phyloP scores from a whole-genome alignment of 2,329 filamentous ascomycete genomes.

The Purpureocillium lavendulum region DNA sequence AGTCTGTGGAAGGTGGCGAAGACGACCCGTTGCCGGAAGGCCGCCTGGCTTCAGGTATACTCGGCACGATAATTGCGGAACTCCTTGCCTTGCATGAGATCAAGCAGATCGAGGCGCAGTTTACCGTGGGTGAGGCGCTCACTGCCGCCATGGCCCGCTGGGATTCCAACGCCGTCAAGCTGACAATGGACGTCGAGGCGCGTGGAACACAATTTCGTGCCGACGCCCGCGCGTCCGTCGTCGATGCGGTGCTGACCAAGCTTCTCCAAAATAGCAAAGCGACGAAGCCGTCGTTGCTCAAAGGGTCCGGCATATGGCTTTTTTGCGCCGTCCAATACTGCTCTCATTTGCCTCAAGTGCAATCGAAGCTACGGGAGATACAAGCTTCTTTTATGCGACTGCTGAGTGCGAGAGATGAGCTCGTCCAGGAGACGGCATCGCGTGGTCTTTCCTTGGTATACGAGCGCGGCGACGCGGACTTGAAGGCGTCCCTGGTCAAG shows the following conservation, averaged over 20 bases:
- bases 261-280: conserved; percentile 70
- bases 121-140: conserved; percentile 82
- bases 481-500: conserved; percentile 76
- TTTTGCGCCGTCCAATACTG: conserved; percentile 88
- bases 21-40: conserved; percentile 11
- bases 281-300: conserved; percentile 81
- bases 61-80: conserved; percentile 53
- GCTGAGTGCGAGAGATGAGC: conserved; percentile 79
- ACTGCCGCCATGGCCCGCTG: conserved; percentile 71
- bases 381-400: conserved; percentile 85
- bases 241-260: conserved; percentile 57
- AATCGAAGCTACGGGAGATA: conserved; percentile 64
- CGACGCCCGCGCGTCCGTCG: conserved; percentile 29
- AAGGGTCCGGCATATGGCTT: conserved; percentile 92
- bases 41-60: conserved; percentile 21
- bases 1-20: conserved; percentile 12
- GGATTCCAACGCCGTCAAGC: conserved; percentile 70
- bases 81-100: conserved; percentile 76
- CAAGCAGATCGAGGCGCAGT: conserved; percentile 79
- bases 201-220: conserved; percentile 23
- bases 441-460: conserved; percentile 88
- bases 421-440: conserved; percentile 93
- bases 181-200: conserved; percentile 67
- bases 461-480: conserved; percentile 73
- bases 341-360: conserved; percentile 67